A percentile compares a stretch with the other conserved stretches of the same genome.
These are phyloP conservation scores for Rasamsonia emersonii DNA, from an alignment of 2,329 filamentous ascomycete genomes.

Conservation along the genomic window DNA sequence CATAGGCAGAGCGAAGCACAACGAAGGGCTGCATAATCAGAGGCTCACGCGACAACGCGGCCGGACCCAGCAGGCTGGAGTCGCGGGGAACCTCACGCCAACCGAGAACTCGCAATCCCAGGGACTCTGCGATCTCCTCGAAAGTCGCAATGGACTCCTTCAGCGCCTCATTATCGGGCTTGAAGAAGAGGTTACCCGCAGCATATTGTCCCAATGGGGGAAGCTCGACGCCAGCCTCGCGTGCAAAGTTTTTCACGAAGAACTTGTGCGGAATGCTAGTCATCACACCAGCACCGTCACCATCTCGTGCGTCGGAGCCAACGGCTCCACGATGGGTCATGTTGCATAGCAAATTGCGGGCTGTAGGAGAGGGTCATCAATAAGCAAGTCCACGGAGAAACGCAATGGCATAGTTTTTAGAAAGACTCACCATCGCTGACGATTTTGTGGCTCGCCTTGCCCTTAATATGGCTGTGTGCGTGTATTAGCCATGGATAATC, in stretches of 20 bases:
- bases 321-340: constrained; percentile 99
- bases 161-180: constrained; percentile 83
- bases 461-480: constrained; percentile 80
- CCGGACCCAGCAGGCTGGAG: constrained; percentile 84
- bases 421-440: constrained; percentile 79
- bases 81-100: constrained; percentile 95
- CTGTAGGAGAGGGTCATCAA: constrained; percentile 43
- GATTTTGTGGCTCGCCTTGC: constrained; percentile 94
- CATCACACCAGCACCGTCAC: constrained; percentile 98
- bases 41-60: constrained; percentile 87
- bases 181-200: constrained; percentile 96
- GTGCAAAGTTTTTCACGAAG: constrained; percentile 96
- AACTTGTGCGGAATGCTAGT: constrained; percentile 97
- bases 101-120: constrained; percentile 83
- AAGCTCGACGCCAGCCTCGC: constrained; percentile 78
- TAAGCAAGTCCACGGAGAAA: constrained; percentile 1
- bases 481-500: constrained; percentile 12
- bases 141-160: constrained; percentile 87
- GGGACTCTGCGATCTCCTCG: constrained; percentile 81
- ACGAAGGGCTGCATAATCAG: constrained; percentile 94
- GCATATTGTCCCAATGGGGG: constrained; percentile 90
- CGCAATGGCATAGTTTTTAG: neutral
- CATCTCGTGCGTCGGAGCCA: constrained; percentile 93
- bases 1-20: constrained; percentile 77
- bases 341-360: constrained; percentile 92